Base-by-base conservation (phyloP, 371 early-diverging fungal species). In the Dichotomocladium elegans region DNA sequence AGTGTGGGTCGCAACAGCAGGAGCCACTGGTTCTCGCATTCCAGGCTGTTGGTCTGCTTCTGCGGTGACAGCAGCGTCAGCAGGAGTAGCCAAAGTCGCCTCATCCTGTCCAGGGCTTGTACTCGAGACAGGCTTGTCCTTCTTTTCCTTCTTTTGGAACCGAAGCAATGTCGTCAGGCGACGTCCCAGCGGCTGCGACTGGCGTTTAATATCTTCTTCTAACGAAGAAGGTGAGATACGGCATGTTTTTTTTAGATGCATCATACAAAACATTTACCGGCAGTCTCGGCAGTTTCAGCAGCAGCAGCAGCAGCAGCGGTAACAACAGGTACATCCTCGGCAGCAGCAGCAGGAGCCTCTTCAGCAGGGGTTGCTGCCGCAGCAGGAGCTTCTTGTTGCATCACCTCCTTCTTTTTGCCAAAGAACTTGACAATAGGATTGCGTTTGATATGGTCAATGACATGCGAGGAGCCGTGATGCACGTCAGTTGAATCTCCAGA, bases 131-230 rank as follows among this genome's bases (percentile, higher is more conserved):
- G 51, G n/a, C 37, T 50, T 50, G 14, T 50, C 65, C 58, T 61
- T 58, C 60, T 49, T 59, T 24, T 51, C 61, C 58, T 65, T 74
- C 51, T 47, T 51, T 41, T 58, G 54, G 47, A 66, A 55, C 27
- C 71, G 68, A 45, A 70, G 54, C 28, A 70, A 57, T 48, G 68
- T 68, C 22, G 74, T 70, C 40, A 74, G 42, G 57, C 71, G 65
- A 59, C 74, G 74, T 12, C 74, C 65, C n/a, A 50, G 35, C 22
- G 51, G 51, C n/a, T n/a, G 61, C 24, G n/a, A n/a, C n/a, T n/a
- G n/a, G n/a, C n/a, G n/a, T n/a, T n/a, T n/a, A n/a, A n/a, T n/a
- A n/a, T n/a, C n/a, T n/a, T n/a, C n/a, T n/a, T n/a, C n/a, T n/a
- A n/a, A n/a, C n/a, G n/a, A n/a, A n/a, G n/a, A n/a, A n/a, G n/a